phyloP scores from a whole-genome alignment of 78 protist genomes.

The Speleostelium caveatum region DNA sequence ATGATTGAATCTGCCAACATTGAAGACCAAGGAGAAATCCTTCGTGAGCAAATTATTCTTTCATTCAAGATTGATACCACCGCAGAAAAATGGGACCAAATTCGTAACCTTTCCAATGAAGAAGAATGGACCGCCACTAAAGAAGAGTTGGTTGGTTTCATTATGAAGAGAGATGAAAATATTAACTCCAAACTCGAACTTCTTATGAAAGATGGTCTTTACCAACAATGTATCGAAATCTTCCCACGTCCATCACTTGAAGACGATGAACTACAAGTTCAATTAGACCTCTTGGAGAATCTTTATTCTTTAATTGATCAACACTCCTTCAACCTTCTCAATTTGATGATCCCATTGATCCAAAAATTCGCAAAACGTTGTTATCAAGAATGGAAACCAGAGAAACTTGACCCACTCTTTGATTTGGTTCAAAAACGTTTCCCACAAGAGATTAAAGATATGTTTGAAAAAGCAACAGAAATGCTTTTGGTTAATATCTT shows the following conservation, averaged over 20 bases:
- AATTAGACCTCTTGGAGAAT: slow-evolving; percentile 31
- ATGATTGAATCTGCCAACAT: slow-evolving; percentile 63
- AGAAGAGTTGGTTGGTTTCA: slow-evolving; percentile 64
- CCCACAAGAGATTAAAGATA: slow-evolving; percentile 45
- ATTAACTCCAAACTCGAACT: slow-evolving; percentile 69
- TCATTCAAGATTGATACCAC: slow-evolving; percentile 66
- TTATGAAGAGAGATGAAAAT: slow-evolving; percentile 70
- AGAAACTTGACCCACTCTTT: slow-evolving; percentile 29
- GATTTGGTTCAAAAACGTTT: slow-evolving; percentile 52
- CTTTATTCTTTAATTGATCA: slow-evolving; percentile 34
- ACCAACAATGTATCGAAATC: slow-evolving; percentile 67
- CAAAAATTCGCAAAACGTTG: slow-evolving; percentile 63
- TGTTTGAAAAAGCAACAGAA: slow-evolving; percentile 53
- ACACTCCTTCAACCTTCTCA: neutral
- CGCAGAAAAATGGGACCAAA: slow-evolving; percentile 75
- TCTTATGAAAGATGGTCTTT: slow-evolving; percentile 65
- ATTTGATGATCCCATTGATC: slow-evolving; percentile 19
- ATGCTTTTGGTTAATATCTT: slow-evolving; percentile 72
- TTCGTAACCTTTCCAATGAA: slow-evolving; percentile 60
- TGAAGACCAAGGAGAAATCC: slow-evolving; percentile 72
- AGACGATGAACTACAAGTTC: slow-evolving; percentile 4
- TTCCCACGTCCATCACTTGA: slow-evolving; percentile 70
- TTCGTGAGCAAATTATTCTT: slow-evolving; percentile 69
- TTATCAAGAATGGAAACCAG: slow-evolving; percentile 44
- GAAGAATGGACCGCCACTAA: slow-evolving; percentile 77